Evolutionary conservation across 2,329 filamentous ascomycete genomes (phyloP).

Genomic region (Chalaropsis thielavioides): DNA sequence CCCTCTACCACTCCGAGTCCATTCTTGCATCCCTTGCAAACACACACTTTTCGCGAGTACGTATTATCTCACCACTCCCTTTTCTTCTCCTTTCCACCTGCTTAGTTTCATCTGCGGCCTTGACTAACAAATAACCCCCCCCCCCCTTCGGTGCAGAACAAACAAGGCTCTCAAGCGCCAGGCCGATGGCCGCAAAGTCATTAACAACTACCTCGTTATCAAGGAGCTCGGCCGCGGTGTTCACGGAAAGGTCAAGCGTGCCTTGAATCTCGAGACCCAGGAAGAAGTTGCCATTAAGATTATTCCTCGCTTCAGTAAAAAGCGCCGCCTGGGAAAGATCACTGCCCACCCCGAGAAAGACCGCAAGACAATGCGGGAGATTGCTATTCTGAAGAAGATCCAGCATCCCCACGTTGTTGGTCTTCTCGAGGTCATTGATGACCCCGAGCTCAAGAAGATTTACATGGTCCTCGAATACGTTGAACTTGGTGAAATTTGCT

Average conservation of each 20-base stretch:
- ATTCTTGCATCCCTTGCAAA: conserved; percentile 55
- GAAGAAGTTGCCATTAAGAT: conserved; percentile 95
- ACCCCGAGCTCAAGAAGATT: conserved; percentile 90
- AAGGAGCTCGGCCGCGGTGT: conserved; percentile 91
- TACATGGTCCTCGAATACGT: conserved; percentile 96
- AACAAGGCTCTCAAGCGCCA: conserved; percentile 79
- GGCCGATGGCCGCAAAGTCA: conserved; percentile 81
- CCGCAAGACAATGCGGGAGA: conserved; percentile 85
- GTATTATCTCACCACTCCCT: conserved; percentile 24
- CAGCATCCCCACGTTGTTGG: conserved; percentile 94
- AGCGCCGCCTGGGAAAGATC: conserved; percentile 75
- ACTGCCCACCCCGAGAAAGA: conserved; percentile 40
- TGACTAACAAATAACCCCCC: neutral
- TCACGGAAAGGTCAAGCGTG: conserved; percentile 95
- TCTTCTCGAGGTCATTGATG: conserved; percentile 91
- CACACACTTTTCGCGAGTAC: conserved; percentile 63
- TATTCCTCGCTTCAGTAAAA: conserved; percentile 88
- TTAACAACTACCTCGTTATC: conserved; percentile 96
- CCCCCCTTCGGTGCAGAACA: conserved; percentile 39
- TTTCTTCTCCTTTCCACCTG: neutral
- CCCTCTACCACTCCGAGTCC: conserved; percentile 35
- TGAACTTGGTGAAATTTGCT: conserved; percentile 83
- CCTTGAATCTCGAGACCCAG: conserved; percentile 59
- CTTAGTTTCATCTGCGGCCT: no score
- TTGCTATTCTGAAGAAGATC: conserved; percentile 96